Conservation (phyloP, 805 yeast genomes). For the Kluyveromyces wickerhamii region DNA sequence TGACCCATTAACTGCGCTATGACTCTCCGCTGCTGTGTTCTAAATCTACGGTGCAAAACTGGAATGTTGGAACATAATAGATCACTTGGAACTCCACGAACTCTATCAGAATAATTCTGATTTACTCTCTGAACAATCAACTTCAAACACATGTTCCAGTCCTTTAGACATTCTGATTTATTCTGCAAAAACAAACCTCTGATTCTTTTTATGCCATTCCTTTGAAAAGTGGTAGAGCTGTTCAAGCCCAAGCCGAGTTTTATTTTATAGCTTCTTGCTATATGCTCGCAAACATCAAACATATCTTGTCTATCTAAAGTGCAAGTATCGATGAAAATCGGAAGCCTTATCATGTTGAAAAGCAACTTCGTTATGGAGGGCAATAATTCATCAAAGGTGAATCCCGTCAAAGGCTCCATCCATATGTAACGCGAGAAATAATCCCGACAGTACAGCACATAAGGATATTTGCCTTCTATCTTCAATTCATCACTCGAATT, state of each 20-base stretch:
- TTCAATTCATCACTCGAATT: conserved; percentile 6
- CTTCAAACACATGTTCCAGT: conserved; percentile 23
- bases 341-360: conserved; percentile 17
- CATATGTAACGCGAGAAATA: conserved; percentile 25
- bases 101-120: conserved; percentile 12
- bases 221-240: conserved; percentile 13
- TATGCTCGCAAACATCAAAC: conserved; percentile 21
- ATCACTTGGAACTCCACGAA: conserved; percentile 21
- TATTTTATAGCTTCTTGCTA: conserved; percentile 18
- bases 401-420: conserved; percentile 23
- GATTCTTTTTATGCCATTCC: conserved; percentile 15
- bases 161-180: conserved; percentile 17
- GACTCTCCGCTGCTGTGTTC: conserved; percentile 14
- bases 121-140: conserved; percentile 17
- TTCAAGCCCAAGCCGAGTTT: conserved; percentile 25
- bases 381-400: conserved; percentile 17
- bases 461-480: conserved; percentile 23
- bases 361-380: conserved; percentile 14
- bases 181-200: conserved; percentile 11
- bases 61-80: conserved; percentile 13
- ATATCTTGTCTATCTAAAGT: conserved; percentile 25
- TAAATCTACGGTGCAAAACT: conserved; percentile 13
- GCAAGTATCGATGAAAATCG: conserved; percentile 24
- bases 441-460: conserved; percentile 24
- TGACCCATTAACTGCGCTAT: conserved; percentile 14